phyloP scores from a whole-genome alignment of 208 protist species.

The Angomonas ambiguus region DNA sequence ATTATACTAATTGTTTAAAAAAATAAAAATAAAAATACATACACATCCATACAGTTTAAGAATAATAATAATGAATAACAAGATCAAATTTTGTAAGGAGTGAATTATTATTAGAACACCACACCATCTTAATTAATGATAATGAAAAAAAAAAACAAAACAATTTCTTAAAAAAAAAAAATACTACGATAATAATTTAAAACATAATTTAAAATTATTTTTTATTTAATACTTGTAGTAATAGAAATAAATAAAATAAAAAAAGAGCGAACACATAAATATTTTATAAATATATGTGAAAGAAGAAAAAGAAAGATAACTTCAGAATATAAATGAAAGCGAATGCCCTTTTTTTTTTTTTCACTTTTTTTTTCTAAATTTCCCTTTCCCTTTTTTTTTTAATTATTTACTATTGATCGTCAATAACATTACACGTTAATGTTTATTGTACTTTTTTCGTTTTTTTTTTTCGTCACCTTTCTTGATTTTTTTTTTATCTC shows the following conservation, averaged over 20 bases:
- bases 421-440: no score
- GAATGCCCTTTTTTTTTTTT: background rate
- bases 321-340: no score
- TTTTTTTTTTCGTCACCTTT: background rate
- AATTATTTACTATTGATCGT: background rate
- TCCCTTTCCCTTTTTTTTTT: background rate
- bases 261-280: background rate
- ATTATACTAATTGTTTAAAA: no score
- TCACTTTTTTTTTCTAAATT: background rate
- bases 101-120: no score
- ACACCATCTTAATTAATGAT: no score
- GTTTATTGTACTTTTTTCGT: background rate
- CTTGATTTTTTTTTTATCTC: background rate
- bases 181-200: background rate
- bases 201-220: background rate
- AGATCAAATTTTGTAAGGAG: no score
- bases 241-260: background rate
- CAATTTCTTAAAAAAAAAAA: slow-evolving; percentile 7
- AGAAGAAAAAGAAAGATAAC: no score
- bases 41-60: background rate
- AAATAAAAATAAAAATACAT: background rate
- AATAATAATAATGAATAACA: background rate
- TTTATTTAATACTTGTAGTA: background rate
- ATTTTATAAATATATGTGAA: no score
- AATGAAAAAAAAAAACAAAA: background rate